Evolutionary conservation across 371 early-diverging fungal genomes (phyloP).

Genomic region (Blakeslea trispora): DNA sequence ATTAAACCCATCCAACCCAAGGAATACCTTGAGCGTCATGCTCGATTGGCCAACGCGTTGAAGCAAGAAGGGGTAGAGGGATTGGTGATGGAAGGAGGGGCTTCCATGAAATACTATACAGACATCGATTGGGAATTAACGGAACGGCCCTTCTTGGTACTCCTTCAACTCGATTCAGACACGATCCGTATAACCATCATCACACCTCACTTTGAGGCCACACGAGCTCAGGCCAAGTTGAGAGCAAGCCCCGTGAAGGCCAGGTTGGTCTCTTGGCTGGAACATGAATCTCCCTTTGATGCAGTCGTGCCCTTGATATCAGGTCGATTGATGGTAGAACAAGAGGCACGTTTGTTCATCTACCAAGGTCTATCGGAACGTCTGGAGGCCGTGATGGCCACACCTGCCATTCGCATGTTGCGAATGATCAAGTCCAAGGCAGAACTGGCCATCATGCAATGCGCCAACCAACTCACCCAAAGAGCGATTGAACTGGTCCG

Average conservation of each 20-base stretch:
- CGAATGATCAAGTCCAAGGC: slow-evolving; percentile 54
- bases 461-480: slow-evolving; percentile 55
- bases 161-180: slow-evolving; percentile 34
- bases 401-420: slow-evolving; percentile 41
- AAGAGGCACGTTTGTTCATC: slow-evolving; percentile 52
- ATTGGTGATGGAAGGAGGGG: slow-evolving; percentile 55
- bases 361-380: slow-evolving; percentile 38
- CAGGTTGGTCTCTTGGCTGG: too few relatives aligned
- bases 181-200: slow-evolving; percentile 44
- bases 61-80: slow-evolving; percentile 37
- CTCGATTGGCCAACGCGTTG: slow-evolving; percentile 39
- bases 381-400: slow-evolving; percentile 41
- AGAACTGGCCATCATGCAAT: slow-evolving; percentile 56
- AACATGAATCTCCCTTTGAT: slow-evolving; percentile 54
- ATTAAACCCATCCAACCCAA: slow-evolving; percentile 38
- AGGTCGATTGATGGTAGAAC: slow-evolving; percentile 46
- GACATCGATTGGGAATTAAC: slow-evolving; percentile 55
- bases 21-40: slow-evolving; percentile 52
- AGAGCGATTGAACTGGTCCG: slow-evolving; percentile 51
- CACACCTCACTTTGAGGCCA: slow-evolving; percentile 59
- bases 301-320: slow-evolving; percentile 22
- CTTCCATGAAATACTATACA: slow-evolving; percentile 55
- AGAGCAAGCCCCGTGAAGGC: slow-evolving; percentile 32
- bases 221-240: slow-evolving; percentile 42
- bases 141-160: slow-evolving; percentile 56